phyloP scores from a whole-genome alignment of 495 filamentous ascomycete genomes.

The Trichocladium antarcticum region DNA sequence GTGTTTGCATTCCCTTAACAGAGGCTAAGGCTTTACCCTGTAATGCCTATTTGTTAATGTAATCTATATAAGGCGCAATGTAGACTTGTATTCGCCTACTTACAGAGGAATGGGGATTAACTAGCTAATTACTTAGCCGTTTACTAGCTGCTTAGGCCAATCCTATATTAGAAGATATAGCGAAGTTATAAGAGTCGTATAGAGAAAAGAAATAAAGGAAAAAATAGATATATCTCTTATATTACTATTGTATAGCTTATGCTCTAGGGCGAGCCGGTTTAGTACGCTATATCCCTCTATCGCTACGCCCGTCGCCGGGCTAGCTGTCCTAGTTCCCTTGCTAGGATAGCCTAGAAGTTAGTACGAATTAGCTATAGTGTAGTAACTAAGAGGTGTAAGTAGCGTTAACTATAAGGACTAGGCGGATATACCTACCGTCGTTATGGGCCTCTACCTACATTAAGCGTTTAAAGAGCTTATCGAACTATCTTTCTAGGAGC shows the following conservation, averaged over 20 bases:
- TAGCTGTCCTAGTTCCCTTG: constrained; percentile 1
- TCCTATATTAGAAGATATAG: no score
- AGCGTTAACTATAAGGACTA: background rate
- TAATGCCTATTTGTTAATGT: no score
- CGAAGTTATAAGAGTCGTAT: background rate
- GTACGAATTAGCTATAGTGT: constrained; percentile 5
- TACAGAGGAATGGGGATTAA: no score
- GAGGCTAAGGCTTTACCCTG: no score
- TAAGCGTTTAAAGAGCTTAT: constrained; percentile 9
- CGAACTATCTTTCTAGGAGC: constrained; percentile 10
- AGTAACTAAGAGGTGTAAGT: constrained; percentile 1
- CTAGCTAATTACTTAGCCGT: no score
- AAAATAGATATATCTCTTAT: background rate
- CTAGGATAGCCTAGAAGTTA: constrained; percentile 10
- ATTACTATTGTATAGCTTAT: constrained; percentile 12
- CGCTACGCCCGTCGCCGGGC: background rate
- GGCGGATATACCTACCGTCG: background rate
- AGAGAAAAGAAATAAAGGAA: background rate
- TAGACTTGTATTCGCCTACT: no score
- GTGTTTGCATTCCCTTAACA: background rate
- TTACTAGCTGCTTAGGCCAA: no score
- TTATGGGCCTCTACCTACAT: constrained; percentile 4
- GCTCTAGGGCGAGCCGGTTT: background rate
- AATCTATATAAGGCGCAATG: no score
- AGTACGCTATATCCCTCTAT: background rate